phyloP scores from a whole-genome alignment of 305 asterid species.

The Lippia alba region DNA sequence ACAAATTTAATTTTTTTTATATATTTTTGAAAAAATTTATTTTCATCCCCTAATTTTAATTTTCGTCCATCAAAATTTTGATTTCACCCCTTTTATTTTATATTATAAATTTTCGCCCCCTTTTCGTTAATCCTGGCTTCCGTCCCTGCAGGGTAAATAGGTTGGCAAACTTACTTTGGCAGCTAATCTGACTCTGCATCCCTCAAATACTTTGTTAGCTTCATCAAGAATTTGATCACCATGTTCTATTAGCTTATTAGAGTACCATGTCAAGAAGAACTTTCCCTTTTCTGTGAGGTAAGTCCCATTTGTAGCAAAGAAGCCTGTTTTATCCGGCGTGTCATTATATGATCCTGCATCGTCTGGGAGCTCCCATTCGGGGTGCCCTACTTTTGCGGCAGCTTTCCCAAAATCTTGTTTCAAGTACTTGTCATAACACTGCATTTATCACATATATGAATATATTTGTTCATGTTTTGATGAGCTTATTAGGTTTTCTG shows the following conservation, averaged over 20 bases:
- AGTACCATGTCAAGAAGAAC: slow-evolving; percentile 77
- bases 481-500: neutral
- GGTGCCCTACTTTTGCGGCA: slow-evolving; percentile 58
- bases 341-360: slow-evolving; percentile 72
- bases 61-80: too few species aligned
- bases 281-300: slow-evolving; percentile 63
- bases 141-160: too few species aligned
- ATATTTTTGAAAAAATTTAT: too few species aligned
- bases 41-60: too few species aligned
- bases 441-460: slow-evolving; percentile 17
- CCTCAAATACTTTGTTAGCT: slow-evolving; percentile 62
- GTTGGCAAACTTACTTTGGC: slow-evolving; percentile 48
- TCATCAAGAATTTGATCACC: slow-evolving; percentile 80
- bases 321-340: slow-evolving; percentile 61
- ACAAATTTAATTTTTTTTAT: too few species aligned
- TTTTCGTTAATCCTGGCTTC: too few species aligned
- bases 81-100: too few species aligned
- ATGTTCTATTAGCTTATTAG: slow-evolving; percentile 62
- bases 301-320: slow-evolving; percentile 61
- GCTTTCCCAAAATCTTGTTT: slow-evolving; percentile 53
- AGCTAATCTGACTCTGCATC: slow-evolving; percentile 57
- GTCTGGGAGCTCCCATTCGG: slow-evolving; percentile 69
- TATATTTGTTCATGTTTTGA: too few species aligned
- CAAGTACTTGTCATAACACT: slow-evolving; percentile 77
- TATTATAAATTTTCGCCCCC: too few species aligned